Evolutionary conservation across 306 rosid species (phyloP).

Genomic region (Medicago arabica): DNA sequence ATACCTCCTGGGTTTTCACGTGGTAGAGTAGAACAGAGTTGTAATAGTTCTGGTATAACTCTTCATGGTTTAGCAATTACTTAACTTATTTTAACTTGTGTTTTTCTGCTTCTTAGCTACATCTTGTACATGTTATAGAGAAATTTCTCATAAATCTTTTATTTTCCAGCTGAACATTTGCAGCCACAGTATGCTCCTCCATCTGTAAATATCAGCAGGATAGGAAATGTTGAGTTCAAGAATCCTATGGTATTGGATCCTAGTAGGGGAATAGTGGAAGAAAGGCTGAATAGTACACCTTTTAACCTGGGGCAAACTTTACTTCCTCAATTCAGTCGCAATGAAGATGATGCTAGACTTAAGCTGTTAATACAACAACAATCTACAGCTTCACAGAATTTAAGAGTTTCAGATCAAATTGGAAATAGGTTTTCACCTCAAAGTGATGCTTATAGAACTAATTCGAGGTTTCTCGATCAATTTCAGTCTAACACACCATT

Average conservation of each 20-base stretch:
- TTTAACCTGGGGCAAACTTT: conserved; percentile 42
- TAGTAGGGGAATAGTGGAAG: conserved; percentile 38
- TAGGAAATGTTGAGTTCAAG: conserved; percentile 36
- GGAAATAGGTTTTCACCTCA: conserved; percentile 45
- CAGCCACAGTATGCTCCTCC: conserved; percentile 45
- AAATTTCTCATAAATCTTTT: conserved; percentile 25
- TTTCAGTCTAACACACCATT: conserved; percentile 49
- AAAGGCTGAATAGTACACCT: conserved; percentile 44
- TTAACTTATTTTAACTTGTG: not conserved
- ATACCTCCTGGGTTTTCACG: conserved; percentile 57
- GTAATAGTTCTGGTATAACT: conserved; percentile 46
- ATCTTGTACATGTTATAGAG: conserved; percentile 1
- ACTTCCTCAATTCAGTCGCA: conserved; percentile 43
- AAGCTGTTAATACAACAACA: conserved; percentile 50
- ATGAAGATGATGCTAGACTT: conserved; percentile 48
- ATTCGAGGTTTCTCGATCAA: conserved; percentile 50
- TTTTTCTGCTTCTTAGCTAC: conserved; percentile 24
- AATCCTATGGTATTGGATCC: conserved; percentile 41
- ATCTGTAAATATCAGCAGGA: conserved; percentile 45
- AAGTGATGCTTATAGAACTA: conserved; percentile 48
- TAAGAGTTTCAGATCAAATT: conserved; percentile 40
- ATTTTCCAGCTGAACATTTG: conserved; percentile 45
- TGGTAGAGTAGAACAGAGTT: conserved; percentile 45
- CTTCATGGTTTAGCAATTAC: conserved; percentile 31
- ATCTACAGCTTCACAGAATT: conserved; percentile 44